A percentile compares a stretch with the other conserved stretches of the same genome.
These are phyloP conservation scores for Maudiozyma bulderi DNA, from an alignment of 805 yeast species.

Conservation along the genomic window DNA sequence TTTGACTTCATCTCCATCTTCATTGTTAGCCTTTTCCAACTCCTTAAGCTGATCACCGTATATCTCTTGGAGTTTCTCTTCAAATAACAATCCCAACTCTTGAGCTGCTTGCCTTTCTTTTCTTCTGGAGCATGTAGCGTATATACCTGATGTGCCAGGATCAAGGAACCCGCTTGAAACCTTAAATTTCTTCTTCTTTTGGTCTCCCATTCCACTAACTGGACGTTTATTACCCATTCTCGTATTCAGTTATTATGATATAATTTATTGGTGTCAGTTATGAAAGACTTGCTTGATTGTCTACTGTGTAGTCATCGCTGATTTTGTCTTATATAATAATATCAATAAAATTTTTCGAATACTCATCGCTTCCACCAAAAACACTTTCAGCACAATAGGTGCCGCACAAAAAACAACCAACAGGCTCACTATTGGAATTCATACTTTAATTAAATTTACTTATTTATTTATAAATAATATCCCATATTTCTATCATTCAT, in stretches of 20 bases:
- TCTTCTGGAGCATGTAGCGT: constrained; percentile 79
- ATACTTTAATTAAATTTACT: too few species aligned
- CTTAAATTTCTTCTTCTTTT: constrained; percentile 21
- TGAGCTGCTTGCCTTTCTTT: constrained; percentile 70
- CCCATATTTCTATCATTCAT: too few species aligned
- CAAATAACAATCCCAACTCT: constrained; percentile 54
- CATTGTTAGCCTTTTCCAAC: constrained; percentile 11
- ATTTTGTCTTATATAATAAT: not conserved
- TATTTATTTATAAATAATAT: too few species aligned
- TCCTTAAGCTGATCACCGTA: constrained; percentile 32
- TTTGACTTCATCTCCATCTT: constrained; percentile 14
- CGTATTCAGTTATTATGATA: not conserved
- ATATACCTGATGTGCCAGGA: constrained; percentile 79
- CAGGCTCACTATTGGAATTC: too few species aligned
- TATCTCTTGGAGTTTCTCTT: constrained; percentile 41
- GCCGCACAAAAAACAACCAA: too few species aligned
- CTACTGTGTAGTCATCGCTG: too few species aligned
- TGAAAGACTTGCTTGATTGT: too few species aligned
- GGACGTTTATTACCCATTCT: not conserved
- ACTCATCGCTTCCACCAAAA: not conserved
- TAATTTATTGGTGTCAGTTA: too few species aligned
- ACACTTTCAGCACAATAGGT: too few species aligned
- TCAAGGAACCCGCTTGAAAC: constrained; percentile 39
- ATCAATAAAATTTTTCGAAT: not conserved
- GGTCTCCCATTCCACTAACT: constrained; percentile 2